Base-by-base conservation (phyloP, 495 filamentous ascomycete species). In the Daldinia bambusicola region DNA sequence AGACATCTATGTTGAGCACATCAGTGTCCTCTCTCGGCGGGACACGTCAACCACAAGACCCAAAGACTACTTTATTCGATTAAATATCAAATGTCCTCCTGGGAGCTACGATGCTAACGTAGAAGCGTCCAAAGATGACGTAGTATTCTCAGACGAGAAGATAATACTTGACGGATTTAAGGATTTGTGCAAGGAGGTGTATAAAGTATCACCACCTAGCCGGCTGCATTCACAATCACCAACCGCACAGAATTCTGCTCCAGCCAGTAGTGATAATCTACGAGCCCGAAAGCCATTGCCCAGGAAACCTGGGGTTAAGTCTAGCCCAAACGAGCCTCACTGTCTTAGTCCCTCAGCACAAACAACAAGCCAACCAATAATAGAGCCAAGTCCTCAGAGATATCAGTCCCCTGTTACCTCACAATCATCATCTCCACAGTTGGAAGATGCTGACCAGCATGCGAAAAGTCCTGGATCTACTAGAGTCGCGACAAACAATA, bases 121-220 rank as follows among this genome's bases (percentile, higher is more conserved):
- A 58, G 94, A 98, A 74, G 94, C 94, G 0, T 87, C 90, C 0
- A 99, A 99, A 76, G 91, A 98, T 68, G 90, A 97, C 76, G 87
- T 98, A 2, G 60, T 97, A 0, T 97, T 99, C 74, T 81, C 84
- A 31, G 81, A 95, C 48, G 82, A 88, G 32, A 75, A 87, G 0
- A 3, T 69, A 2, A 61, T 97, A 8, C 51, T 80, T 3, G 71
- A 76, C 3, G 66, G 85, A 4, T 83, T 90, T 2, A 86, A 90
- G 52, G 71, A 72, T 0, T 75, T 93, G 2, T 88, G 95, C 10
- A 71, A 70, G 8, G 74, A 78, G 16, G 71, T 84, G 9, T 95
- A 92, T 51, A 69, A 51, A 32, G 41, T 43, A 62, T 5, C 36
- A 32, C 26, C 67, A 45, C 20, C 38, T 5, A 34, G 16, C 13